Evolutionary conservation across 2,329 filamentous ascomycete species (phyloP).

Genomic region (Dactylellina haptotyla): DNA sequence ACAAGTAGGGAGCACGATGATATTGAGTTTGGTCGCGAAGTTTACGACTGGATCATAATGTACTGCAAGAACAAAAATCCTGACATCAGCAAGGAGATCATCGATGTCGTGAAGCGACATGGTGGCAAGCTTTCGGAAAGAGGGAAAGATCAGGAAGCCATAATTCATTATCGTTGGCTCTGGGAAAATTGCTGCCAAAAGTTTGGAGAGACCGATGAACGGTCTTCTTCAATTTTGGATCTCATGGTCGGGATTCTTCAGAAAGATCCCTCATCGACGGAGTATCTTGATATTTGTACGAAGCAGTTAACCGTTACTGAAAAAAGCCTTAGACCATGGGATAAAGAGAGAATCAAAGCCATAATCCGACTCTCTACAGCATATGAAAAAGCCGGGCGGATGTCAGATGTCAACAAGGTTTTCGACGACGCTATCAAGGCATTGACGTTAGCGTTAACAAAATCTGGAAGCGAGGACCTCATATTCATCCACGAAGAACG

Average conservation of each 20-base stretch:
- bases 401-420: neutral
- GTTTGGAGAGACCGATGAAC: slow-evolving; percentile 26
- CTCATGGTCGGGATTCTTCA: slow-evolving; percentile 25
- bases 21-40: slow-evolving; percentile 21
- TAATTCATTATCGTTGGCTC: slow-evolving; percentile 37
- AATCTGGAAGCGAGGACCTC: slow-evolving; percentile 5
- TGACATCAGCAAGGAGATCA: slow-evolving; percentile 1
- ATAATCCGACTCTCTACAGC: slow-evolving; percentile 9
- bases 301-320: slow-evolving; percentile 19
- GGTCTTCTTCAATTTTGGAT: slow-evolving; percentile 26
- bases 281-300: slow-evolving; percentile 36
- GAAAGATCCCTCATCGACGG: slow-evolving; percentile 32
- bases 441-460: slow-evolving; percentile 9
- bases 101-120: slow-evolving; percentile 28
- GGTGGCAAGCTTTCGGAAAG: slow-evolving; percentile 13
- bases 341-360: slow-evolving; percentile 28
- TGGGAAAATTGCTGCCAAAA: slow-evolving; percentile 24
- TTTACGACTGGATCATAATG: slow-evolving; percentile 39
- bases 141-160: slow-evolving; percentile 26
- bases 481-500: slow-evolving; percentile 34
- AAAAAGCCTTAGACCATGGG: slow-evolving; percentile 19
- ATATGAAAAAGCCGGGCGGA: slow-evolving; percentile 9
- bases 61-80: slow-evolving; percentile 7
- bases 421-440: slow-evolving; percentile 30
- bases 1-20: slow-evolving; percentile 27